Evolutionary conservation across 352 stramenopile species (phyloP), one percentile per base, ranked within the genome.

Genomic region (Phytopythium chamaehyphon): DNA sequence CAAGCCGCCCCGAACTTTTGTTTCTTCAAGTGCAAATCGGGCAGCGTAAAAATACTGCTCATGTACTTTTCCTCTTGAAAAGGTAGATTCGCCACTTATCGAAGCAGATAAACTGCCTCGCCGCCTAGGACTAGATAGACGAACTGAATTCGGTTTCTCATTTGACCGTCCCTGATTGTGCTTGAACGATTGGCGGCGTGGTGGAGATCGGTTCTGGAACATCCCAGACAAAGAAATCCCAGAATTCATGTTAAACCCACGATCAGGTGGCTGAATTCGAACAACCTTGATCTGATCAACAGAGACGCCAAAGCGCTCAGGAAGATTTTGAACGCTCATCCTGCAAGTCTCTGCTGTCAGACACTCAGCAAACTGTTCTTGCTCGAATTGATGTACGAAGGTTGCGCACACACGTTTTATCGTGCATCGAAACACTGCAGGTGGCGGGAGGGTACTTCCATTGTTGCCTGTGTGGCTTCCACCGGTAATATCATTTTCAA

Each of bases 1-100:
- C 3, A 59, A 47, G 15, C 68, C 84, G 2, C 48, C 49, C 14
- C 24, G 51, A 0, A 91, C 16, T n/a, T 61, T 71, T 26, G 65
- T 87, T 44, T 91, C 80, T 65, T 93, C 83, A 12, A 93, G 44
- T 4, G 76, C 72, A 51, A 91, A 91, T 7, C 55, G 64, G 35
- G 74, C 63, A 4, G 73, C 65, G 10, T 55, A 67, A 40, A 90
- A 84, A 52, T 85, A 89, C 2, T 54, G 52, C 1, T 44, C 47
- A 18, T 44, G 33, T 15, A 10, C 19, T 36, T 44, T 44, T 36
- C 31, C 45, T 7, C 3, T 31, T 51, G 23, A 26, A 14, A 31
- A 19, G 1, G 26, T 26, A 0, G 28, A 51, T 33, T 33, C 5
- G 9, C 28, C 28, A 33, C 9, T 9, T 33, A 33, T 33, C 9